Evolutionary conservation across 495 filamentous ascomycete genomes (phyloP).

Genomic region (Paragyromitra xinjiangensis): DNA sequence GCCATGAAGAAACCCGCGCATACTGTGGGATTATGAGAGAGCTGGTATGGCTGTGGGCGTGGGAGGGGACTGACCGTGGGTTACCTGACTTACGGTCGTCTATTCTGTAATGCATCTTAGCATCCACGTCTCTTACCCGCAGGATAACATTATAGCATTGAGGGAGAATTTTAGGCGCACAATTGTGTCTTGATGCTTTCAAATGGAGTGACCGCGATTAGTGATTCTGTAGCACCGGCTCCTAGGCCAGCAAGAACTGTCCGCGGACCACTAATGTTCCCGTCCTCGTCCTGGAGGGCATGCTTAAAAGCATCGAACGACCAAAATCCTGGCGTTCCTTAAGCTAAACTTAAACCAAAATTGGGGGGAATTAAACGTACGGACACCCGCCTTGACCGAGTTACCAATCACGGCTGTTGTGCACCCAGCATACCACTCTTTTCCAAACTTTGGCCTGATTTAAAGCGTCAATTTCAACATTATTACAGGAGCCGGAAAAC

Average conservation of each 20-base stretch:
- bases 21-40: conserved; percentile 59
- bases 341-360: neutral
- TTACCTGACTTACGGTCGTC: conserved; percentile 89
- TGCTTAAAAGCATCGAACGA: conserved; percentile 93
- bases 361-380: conserved; percentile 63
- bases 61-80: conserved; percentile 49
- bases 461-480: conserved; percentile 9
- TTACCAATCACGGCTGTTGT: conserved; percentile 97
- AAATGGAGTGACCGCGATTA: conserved; percentile 94
- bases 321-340: conserved; percentile 74
- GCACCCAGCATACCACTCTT: conserved; percentile 97
- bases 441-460: conserved; percentile 78
- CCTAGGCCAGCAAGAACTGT: conserved; percentile 95
- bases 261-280: conserved; percentile 86
- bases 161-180: conserved; percentile 60
- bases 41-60: conserved; percentile 9
- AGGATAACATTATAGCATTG: neutral
- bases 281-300: conserved; percentile 81
- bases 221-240: conserved; percentile 90
- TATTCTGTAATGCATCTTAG: conserved; percentile 66
- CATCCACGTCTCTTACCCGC: neutral
- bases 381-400: conserved; percentile 92
- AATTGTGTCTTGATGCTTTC: conserved; percentile 97
- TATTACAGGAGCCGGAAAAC: neutral
- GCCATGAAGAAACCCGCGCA: conserved; percentile 92